Percentiles rank a stretch among this genome's conserved stretches.
Evolutionary conservation across 495 filamentous ascomycete genomes (phyloP).

Genomic region (Neurospora cerealis): DNA sequence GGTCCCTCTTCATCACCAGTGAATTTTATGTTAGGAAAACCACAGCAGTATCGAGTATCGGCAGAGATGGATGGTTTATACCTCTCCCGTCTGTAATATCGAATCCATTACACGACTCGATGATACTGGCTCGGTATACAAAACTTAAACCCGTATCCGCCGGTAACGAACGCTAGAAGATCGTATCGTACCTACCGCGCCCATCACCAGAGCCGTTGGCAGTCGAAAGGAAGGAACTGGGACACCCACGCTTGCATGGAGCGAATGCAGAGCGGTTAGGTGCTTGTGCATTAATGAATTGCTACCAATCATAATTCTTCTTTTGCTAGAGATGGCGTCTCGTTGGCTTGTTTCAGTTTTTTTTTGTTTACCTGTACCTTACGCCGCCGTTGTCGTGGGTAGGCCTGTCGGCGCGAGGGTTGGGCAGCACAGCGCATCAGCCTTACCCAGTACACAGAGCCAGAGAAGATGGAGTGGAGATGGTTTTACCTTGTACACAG

Average conservation of each 20-base stretch:
- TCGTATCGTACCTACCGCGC: slow-evolving; percentile 1
- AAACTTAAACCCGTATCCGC: background rate
- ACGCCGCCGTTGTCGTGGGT: background rate
- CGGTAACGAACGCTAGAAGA: background rate
- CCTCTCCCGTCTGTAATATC: background rate
- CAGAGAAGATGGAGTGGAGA: background rate
- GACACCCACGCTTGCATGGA: slow-evolving; percentile 25
- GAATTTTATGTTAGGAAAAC: background rate
- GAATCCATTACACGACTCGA: background rate
- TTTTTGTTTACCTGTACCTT: background rate
- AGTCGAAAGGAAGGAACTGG: background rate
- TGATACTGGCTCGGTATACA: background rate
- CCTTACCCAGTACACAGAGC: background rate
- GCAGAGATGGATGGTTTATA: background rate
- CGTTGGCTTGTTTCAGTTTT: slow-evolving; percentile 19
- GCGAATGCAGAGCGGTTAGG: slow-evolving; percentile 32
- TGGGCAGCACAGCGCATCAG: background rate
- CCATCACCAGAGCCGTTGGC: background rate
- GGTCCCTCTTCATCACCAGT: background rate
- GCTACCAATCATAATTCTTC: slow-evolving; percentile 15
- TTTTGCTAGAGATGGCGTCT: slow-evolving; percentile 1
- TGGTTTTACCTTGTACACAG: background rate
- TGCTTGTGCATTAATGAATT: slow-evolving; percentile 24
- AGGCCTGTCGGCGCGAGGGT: background rate
- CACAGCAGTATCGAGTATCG: background rate